Evolutionary conservation across 148 eudicot species (phyloP).

Genomic region (Dianthus caryophyllus): DNA sequence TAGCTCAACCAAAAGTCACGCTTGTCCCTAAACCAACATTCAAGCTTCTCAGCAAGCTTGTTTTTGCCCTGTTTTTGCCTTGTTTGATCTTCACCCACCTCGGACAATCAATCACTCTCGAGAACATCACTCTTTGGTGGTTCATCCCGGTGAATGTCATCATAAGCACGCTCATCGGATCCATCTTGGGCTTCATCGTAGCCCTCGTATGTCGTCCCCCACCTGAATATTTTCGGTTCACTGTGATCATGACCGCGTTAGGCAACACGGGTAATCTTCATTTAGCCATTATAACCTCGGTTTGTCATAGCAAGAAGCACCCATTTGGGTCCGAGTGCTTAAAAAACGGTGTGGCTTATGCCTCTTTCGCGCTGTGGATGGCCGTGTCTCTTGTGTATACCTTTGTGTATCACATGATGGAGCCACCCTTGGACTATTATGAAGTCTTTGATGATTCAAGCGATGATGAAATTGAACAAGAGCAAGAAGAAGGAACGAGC

Average conservation of each 20-base stretch:
- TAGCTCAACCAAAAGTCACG: conserved; percentile 60
- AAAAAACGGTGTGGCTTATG: conserved; percentile 53
- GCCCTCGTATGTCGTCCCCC: conserved; percentile 65
- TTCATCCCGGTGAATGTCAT: conserved; percentile 76
- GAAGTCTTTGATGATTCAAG: conserved; percentile 38
- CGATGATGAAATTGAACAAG: conserved; percentile 40
- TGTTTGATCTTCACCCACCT: conserved; percentile 72
- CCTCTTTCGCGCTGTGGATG: conserved; percentile 68
- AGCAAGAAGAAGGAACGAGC: conserved; percentile 1
- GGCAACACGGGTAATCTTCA: conserved; percentile 75
- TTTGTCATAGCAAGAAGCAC: conserved; percentile 47
- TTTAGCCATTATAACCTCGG: conserved; percentile 51
- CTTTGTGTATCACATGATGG: conserved; percentile 82
- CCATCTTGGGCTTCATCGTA: conserved; percentile 57
- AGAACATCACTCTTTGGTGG: conserved; percentile 75
- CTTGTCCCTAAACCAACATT: conserved; percentile 76
- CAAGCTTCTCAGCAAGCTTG: conserved; percentile 87
- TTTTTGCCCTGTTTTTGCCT: conserved; percentile 81
- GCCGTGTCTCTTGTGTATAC: conserved; percentile 63
- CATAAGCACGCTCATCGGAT: conserved; percentile 56
- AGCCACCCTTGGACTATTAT: conserved; percentile 58
- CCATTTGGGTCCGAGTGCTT: conserved; percentile 52
- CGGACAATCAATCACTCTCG: conserved; percentile 60
- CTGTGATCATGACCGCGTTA: conserved; percentile 64
- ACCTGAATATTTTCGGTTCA: conserved; percentile 60